Evolutionary conservation across 305 asterid genomes (phyloP).

Genomic region (Fraxinus velutina): DNA sequence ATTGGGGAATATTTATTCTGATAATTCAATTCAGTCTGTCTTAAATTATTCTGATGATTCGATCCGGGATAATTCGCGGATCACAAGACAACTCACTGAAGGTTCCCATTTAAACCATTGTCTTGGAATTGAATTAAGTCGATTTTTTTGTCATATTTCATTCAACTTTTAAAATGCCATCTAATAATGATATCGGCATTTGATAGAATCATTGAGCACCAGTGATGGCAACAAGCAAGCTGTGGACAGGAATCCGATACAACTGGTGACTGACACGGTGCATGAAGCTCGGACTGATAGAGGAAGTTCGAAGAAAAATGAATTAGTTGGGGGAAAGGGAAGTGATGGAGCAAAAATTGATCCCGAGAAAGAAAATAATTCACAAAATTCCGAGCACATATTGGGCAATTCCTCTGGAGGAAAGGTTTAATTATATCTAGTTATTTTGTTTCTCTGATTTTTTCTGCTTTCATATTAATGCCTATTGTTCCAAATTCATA

Average conservation of each 20-base stretch:
- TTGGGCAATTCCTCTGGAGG: conserved; percentile 14
- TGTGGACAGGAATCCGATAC: conserved; percentile 27
- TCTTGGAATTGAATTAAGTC: neutral
- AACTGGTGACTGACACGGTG: conserved; percentile 28
- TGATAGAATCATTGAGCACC: conserved; percentile 31
- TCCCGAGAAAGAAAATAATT: neutral
- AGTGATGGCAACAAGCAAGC: neutral
- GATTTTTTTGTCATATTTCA: neutral
- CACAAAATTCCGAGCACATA: conserved; percentile 7
- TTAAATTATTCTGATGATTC: conserved; percentile 27
- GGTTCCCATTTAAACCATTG: conserved; percentile 25
- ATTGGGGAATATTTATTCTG: conserved; percentile 30
- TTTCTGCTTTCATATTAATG: neutral
- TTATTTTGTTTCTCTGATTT: neutral
- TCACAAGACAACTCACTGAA: conserved; percentile 46
- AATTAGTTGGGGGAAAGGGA: conserved; percentile 17
- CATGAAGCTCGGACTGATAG: conserved; percentile 18
- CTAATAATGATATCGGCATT: neutral
- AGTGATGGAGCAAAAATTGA: neutral
- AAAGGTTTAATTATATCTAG: conserved; percentile 14
- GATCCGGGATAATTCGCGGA: conserved; percentile 35
- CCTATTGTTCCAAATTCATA: neutral
- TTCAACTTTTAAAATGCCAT: neutral
- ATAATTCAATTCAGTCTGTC: conserved; percentile 19
- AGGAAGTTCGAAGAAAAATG: conserved; percentile 16